A percentile compares a stretch with the other conserved stretches of the same genome.
These are phyloP conservation scores for Cucumis hystrix DNA, from an alignment of 306 rosid genomes.

Conservation along the genomic window DNA sequence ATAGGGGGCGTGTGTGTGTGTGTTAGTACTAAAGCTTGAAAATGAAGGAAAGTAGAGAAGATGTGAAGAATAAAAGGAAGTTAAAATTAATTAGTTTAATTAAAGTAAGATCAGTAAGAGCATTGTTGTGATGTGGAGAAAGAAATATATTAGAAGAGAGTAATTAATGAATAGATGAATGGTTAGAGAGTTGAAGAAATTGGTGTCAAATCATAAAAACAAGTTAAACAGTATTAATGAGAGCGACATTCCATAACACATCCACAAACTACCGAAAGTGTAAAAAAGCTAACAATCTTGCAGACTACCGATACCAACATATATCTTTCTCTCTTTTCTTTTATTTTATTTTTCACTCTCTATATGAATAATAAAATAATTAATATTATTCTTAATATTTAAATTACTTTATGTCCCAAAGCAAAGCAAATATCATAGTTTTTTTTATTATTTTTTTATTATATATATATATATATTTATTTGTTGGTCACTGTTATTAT, in stretches of 20 bases:
- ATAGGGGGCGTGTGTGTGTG: not conserved
- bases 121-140: not conserved
- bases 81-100: too few relatives aligned
- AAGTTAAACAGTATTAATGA: not conserved
- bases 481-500: not conserved
- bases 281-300: not conserved
- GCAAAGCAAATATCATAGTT: not conserved
- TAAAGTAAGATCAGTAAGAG: too few relatives aligned
- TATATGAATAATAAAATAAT: not conserved
- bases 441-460: too few relatives aligned
- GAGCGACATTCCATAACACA: slow-evolving; percentile 1
- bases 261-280: slow-evolving; percentile 6
- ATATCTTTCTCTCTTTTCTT: not conserved
- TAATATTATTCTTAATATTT: not conserved
- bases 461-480: too few relatives aligned
- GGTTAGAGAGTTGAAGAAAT: not conserved
- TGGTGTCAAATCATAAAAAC: not conserved
- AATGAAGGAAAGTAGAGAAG: not conserved
- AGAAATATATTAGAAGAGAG: not conserved
- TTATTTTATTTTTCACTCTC: not conserved
- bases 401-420: not conserved
- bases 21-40: not conserved
- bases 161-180: not conserved
- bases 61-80: not conserved
- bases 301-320: not conserved